Evolutionary conservation across 2,329 filamentous ascomycete genomes (phyloP).

Genomic region (Zalaria obscura): DNA sequence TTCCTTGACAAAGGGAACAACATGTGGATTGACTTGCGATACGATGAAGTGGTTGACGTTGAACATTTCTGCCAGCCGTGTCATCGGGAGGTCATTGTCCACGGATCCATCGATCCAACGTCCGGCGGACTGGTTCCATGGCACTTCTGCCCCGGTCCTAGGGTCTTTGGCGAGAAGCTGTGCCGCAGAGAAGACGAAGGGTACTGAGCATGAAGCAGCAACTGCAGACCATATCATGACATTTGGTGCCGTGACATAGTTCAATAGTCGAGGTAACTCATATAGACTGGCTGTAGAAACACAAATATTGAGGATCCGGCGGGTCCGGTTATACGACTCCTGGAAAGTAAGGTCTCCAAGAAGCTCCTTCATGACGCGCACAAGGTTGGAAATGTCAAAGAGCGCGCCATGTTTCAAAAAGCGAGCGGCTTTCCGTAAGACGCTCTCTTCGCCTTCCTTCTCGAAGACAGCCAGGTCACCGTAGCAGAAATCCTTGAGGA

Average conservation of each 20-base stretch:
- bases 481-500: conserved; percentile 58
- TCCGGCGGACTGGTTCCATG: conserved; percentile 77
- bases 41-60: conserved; percentile 98
- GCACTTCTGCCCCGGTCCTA: conserved; percentile 57
- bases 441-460: conserved; percentile 43
- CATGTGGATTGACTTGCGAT: conserved; percentile 90
- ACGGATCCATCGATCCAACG: conserved; percentile 91
- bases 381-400: conserved; percentile 72
- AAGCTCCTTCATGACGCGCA: conserved; percentile 64
- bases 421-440: conserved; percentile 55
- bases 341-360: conserved; percentile 88
- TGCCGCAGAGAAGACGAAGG: conserved; percentile 68
- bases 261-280: conserved; percentile 73
- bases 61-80: conserved; percentile 81
- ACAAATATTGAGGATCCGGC: conserved; percentile 83
- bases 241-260: conserved; percentile 86
- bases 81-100: conserved; percentile 87
- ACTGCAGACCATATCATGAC: conserved; percentile 95
- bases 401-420: conserved; percentile 69
- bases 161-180: conserved; percentile 76
- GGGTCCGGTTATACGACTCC: conserved; percentile 89
- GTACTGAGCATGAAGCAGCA: conserved; percentile 88
- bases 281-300: conserved; percentile 81
- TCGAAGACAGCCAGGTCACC: conserved; percentile 76
- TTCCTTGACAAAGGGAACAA: conserved; percentile 69